These are phyloP conservation scores for Zygoascus hellenicus DNA, from an alignment of 1,139 yeast genomes.

Conservation along the genomic window DNA sequence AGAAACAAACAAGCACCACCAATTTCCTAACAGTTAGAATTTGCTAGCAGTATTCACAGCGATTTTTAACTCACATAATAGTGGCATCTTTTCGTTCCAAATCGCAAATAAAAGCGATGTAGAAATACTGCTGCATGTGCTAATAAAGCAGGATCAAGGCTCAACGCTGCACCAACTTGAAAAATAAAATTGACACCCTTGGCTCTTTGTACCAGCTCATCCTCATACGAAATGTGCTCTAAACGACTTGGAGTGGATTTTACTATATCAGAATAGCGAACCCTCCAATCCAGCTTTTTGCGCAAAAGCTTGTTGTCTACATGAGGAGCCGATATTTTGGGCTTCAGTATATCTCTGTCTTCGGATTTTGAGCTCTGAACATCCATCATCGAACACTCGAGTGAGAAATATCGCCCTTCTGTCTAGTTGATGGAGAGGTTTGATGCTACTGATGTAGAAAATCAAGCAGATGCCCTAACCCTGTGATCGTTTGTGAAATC, in stretches of 20 bases:
- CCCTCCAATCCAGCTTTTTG: slow-evolving; percentile 14
- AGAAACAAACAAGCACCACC: slow-evolving; percentile 47
- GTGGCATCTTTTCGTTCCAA: slow-evolving; percentile 39
- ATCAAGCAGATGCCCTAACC: no score
- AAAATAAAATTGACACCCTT: slow-evolving; percentile 46
- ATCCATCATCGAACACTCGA: no score
- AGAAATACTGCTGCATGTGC: slow-evolving; percentile 45
- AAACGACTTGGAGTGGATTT: slow-evolving; percentile 34
- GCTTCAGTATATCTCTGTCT: neutral
- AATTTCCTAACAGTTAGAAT: slow-evolving; percentile 27
- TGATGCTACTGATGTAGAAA: no score
- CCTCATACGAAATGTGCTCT: slow-evolving; percentile 35
- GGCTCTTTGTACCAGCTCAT: slow-evolving; percentile 40
- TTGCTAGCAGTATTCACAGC: neutral
- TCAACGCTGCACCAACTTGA: slow-evolving; percentile 40
- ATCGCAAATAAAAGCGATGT: slow-evolving; percentile 48
- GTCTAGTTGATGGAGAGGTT: no score
- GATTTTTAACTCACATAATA: slow-evolving; percentile 24
- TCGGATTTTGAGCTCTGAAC: no score
- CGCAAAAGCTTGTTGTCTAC: slow-evolving; percentile 5
- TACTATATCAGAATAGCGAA: slow-evolving; percentile 11
- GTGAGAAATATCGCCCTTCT: no score
- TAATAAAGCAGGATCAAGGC: slow-evolving; percentile 44
- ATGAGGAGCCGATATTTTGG: neutral
- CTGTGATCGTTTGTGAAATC: no score